Evolutionary conservation across 2,329 filamentous ascomycete genomes (phyloP), one percentile per base, ranked within the genome.

Genomic region (Fonsecaea multimorphosa): DNA sequence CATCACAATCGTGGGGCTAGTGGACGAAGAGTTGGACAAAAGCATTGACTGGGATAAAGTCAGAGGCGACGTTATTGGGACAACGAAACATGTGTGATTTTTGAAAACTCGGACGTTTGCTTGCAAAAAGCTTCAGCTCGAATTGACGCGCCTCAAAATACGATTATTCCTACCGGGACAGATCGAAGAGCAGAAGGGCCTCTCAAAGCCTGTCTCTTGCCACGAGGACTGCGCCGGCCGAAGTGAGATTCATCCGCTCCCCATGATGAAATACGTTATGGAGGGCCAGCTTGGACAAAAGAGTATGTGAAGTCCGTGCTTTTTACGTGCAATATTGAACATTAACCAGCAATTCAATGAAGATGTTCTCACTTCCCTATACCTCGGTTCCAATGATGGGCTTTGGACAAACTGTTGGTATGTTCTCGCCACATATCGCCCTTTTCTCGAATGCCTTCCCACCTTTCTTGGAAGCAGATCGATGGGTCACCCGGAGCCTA

Each of bases 11-110:
- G 91, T 95, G 64, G 95, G 95, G 1, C 82, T 96, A 64, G 89
- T 99, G 34, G 93, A 99, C 77, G 93, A 97, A 78, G 86, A 91
- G 72, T 82, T 98, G 65, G 95, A 99, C 79, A 86, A 84, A 44
- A 93, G 90, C 73, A 98, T 99, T 75, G 89, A 97, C 80, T 99
- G 95, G 95, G 84, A 85, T 22, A 89, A 96, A 78, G 95, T 99
- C 46, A 65, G 69, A 64, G 71, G 71, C 16, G 71, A 72, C 31
- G 67, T 70, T 22, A 71, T 72, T 58, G 71, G 71, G 36, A 66
- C 66, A 8, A 72, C 71, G 24, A 72, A 72, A 62, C 71, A 72
- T 56, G 66, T 69, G 64, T 72, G 70, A 72, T 22, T 27, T n/a
- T 22, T n/a, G n/a, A 29, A 22, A 36, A 51, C 11, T n/a, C 49